Evolutionary conservation across 1,139 yeast species (phyloP), one percentile per base, ranked within the genome.

Genomic region (Diutina mesorugosa): DNA sequence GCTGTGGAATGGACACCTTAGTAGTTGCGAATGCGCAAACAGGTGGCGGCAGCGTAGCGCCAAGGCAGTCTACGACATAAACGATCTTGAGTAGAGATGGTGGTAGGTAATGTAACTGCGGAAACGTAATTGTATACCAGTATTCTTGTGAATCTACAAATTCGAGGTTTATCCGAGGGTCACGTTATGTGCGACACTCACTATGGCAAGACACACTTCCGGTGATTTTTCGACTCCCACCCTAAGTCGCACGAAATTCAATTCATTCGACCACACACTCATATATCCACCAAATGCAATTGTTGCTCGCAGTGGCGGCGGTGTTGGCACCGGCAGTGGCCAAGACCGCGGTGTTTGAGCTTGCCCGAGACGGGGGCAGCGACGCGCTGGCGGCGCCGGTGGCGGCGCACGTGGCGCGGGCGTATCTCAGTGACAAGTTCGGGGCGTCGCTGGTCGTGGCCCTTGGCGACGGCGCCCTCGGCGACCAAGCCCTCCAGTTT

Each of bases 291-390:
- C 53, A 9, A 35, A 50, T 50, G 53, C 41, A 50, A 10, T 30
- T 30, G 26, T 50, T 32, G n/a, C 32, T 50, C 9, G 45, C 53
- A 32, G 26, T 50, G 28, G 41, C 32, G n/a, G 53, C 53, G 41
- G 45, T 32, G 32, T n/a, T 50, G 41, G 21, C 53, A 12, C 28
- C 53, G 14, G 53, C 35, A 45, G 32, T 32, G 45, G 53, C 53
- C 53, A 50, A 50, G 29, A 38, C 32, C 26, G 53, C 53, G 41
- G 53, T 50, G 53, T 50, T 29, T 32, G 53, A 50, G 35, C 32
- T 50, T 16, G 14, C 28, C 16, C 18, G 30, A 28, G 18, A 16
- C 10, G 6, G 16, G n/a, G 45, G 45, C 16, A 14, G 16, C n/a
- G 53, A 8, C 26, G 41, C 41, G 6, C 6, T n/a, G 6, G 6